Conservation (phyloP, 257 asterid genomes). For the Solanum arcanum region DNA sequence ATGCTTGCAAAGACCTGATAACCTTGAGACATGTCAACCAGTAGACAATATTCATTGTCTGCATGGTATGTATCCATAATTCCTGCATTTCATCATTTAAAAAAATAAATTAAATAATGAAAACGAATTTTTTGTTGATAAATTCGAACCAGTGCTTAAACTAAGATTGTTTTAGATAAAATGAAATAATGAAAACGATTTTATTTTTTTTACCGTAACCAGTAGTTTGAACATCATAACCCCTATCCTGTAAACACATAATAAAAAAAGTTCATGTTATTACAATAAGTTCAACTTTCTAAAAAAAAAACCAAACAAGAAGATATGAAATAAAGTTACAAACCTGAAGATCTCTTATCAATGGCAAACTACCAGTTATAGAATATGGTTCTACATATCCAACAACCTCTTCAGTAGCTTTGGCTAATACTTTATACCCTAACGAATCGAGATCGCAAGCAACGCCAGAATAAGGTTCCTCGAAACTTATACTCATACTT, state of each 20-base stretch:
- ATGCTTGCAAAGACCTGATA: constrained; percentile 65
- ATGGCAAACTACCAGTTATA: constrained; percentile 87
- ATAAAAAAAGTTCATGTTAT: not conserved
- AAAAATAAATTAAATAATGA: no score
- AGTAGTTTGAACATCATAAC: constrained; percentile 84
- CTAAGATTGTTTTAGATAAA: no score
- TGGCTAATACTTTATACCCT: constrained; percentile 74
- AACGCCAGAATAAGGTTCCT: constrained; percentile 64
- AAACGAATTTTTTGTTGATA: no score
- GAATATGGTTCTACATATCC: constrained; percentile 92
- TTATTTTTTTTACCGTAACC: constrained; percentile 55
- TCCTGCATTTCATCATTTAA: constrained; percentile 33
- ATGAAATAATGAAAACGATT: no score
- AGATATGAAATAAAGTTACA: not conserved
- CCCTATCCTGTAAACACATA: constrained; percentile 49
- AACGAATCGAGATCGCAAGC: constrained; percentile 82
- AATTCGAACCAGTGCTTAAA: no score
- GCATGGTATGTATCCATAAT: constrained; percentile 96
- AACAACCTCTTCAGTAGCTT: constrained; percentile 84
- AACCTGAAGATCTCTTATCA: constrained; percentile 80
- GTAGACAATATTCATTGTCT: constrained; percentile 82
- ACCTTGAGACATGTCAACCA: constrained; percentile 87
- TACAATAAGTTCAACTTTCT: not conserved
- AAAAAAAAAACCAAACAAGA: not conserved
- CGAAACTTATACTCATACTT: constrained; percentile 59